Evolutionary conservation across 495 filamentous ascomycete species (phyloP).

Genomic region (Tuber magnatum): DNA sequence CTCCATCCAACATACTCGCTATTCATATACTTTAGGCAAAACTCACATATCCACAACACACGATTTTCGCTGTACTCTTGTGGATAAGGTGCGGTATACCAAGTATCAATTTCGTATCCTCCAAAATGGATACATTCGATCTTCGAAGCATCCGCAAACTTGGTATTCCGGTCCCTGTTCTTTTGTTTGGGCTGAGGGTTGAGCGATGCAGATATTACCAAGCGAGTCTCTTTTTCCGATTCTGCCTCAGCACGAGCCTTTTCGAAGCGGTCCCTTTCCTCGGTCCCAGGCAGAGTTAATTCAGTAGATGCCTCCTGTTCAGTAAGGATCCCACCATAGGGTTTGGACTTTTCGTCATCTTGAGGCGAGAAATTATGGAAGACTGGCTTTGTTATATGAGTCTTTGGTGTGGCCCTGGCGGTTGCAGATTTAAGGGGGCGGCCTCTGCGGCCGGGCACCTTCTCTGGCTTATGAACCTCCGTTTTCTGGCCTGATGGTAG

Average conservation of each 20-base stretch:
- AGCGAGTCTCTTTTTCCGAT: slow-evolving; percentile 66
- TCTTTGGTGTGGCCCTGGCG: background rate
- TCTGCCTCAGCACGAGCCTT: slow-evolving; percentile 80
- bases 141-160: slow-evolving; percentile 79
- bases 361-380: slow-evolving; percentile 40
- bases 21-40: slow-evolving; percentile 98
- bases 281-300: slow-evolving; percentile 69
- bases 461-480: background rate
- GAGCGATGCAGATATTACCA: slow-evolving; percentile 26
- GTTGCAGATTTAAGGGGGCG: background rate
- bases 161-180: slow-evolving; percentile 48
- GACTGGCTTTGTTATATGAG: background rate
- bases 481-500: background rate
- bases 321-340: slow-evolving; percentile 86
- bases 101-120: slow-evolving; percentile 93
- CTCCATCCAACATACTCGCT: slow-evolving; percentile 96
- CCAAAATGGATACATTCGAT: slow-evolving; percentile 99
- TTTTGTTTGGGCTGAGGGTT: slow-evolving; percentile 24
- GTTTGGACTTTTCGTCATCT: slow-evolving; percentile 86
- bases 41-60: slow-evolving; percentile 96
- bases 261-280: slow-evolving; percentile 78
- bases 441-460: background rate
- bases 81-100: slow-evolving; percentile 98
- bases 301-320: slow-evolving; percentile 87
- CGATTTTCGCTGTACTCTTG: slow-evolving; percentile 96